Base-by-base conservation (phyloP, 108 stramenopile genomes). In the Cyclostephanos invisitatus region DNA sequence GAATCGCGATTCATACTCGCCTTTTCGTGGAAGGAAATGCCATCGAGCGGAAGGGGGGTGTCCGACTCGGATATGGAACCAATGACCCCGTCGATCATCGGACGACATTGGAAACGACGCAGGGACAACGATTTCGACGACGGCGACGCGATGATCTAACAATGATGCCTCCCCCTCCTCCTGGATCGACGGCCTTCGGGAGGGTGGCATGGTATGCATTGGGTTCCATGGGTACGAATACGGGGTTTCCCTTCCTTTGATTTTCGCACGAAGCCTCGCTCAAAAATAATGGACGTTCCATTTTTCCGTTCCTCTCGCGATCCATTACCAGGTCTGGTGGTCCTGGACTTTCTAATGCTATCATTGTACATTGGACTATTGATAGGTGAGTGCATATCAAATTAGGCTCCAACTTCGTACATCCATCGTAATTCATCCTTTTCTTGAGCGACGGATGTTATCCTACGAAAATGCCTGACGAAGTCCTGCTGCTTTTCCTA, bases 151-250 rank as follows among this genome's bases (percentile, higher is more conserved):
- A 46, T 14, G 44, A 46, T 15, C 14, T 3, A 46, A 8, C 5
- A 5, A 61, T 25, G 57, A 49, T 51, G n/a, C 3, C 28, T n/a
- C 27, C 37, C 47, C 69, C 59, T 17, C 89, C 88, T 57, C 86
- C 89, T 17, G 86, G 85, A 7, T 87, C 85, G 14, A 78, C 87
- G 4, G 68, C 80, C 14, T 80, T 86, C 56, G 80, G 86, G 51
- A 66, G 72, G 48, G 79, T 93, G 24, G 86, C 89, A 3, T 93
- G 85, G 85, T 82, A 86, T 68, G 88, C 91, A 20, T 67, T 84
- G 49, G 91, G 91, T 42, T 54, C 75, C 20, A 42, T 46, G 25
- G 60, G 60, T 61, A 9, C 21, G 60, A 18, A 8, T 32, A 32
- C 32, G 32, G n/a, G n/a, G n/a, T 32, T 3, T 32, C 32, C 4